These are phyloP conservation scores for Kodamaea jinghongensis DNA, from an alignment of 805 yeast genomes.

Conservation along the genomic window DNA sequence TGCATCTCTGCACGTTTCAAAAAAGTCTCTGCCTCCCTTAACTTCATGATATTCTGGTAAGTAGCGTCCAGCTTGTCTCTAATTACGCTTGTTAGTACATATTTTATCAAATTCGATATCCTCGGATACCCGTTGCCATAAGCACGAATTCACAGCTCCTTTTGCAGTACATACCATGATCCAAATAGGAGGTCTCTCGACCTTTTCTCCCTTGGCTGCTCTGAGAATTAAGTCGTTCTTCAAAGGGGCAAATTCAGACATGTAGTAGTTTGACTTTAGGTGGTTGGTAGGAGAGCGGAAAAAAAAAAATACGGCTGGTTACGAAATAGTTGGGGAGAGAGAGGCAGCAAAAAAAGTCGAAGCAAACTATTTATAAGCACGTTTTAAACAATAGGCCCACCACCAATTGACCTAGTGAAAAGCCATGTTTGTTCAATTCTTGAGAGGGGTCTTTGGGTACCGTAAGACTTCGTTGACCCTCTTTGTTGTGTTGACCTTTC, in stretches of 20 bases:
- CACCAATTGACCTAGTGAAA: neutral
- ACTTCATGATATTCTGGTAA: slow-evolving; percentile 88
- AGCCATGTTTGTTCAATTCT: slow-evolving; percentile 22
- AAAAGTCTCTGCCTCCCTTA: slow-evolving; percentile 82
- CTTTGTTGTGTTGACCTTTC: slow-evolving; percentile 48
- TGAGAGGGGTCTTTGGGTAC: slow-evolving; percentile 61
- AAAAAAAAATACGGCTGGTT: slow-evolving; percentile 3
- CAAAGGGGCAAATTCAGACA: slow-evolving; percentile 63
- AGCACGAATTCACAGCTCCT: neutral
- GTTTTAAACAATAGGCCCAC: too few relatives aligned
- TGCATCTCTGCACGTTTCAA: slow-evolving; percentile 92
- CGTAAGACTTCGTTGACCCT: slow-evolving; percentile 68
- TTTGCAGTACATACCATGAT: slow-evolving; percentile 56
- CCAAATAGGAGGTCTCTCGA: slow-evolving; percentile 98
- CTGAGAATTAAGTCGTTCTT: slow-evolving; percentile 88
- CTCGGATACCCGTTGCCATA: neutral
- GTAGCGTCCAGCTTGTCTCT: slow-evolving; percentile 95
- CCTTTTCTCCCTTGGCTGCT: slow-evolving; percentile 86
- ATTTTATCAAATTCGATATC: neutral
- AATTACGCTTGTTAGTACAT: slow-evolving; percentile 13
- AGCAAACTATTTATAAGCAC: too few relatives aligned
- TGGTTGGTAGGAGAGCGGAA: neutral
- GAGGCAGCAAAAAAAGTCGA: too few relatives aligned
- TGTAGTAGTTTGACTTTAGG: slow-evolving; percentile 7
- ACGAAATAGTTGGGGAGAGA: too few relatives aligned